Evolutionary conservation across 2,329 filamentous ascomycete genomes (phyloP).

Genomic region (Claviceps monticola): DNA sequence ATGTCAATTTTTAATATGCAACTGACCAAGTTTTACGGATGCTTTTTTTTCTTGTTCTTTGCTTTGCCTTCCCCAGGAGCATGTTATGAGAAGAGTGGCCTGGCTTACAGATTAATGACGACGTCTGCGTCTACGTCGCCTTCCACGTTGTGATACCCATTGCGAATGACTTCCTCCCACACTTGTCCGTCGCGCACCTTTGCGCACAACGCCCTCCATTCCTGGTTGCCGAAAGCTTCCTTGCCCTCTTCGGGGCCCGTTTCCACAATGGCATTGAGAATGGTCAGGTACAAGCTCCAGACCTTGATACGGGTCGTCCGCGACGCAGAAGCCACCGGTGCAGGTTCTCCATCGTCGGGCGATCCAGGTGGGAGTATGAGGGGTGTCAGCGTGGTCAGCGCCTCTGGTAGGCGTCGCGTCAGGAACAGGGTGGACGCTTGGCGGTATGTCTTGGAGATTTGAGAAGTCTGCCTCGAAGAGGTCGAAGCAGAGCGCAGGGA

Average conservation of each 20-base stretch:
- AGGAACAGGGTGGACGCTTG: slow-evolving; percentile 90
- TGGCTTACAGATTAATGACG: slow-evolving; percentile 66
- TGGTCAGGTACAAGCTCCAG: slow-evolving; percentile 92
- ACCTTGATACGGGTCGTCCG: slow-evolving; percentile 81
- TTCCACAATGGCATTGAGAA: slow-evolving; percentile 82
- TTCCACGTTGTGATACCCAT: slow-evolving; percentile 79
- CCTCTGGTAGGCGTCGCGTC: slow-evolving; percentile 83
- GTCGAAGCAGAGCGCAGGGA: slow-evolving; percentile 52
- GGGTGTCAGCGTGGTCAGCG: slow-evolving; percentile 70
- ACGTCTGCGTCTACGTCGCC: slow-evolving; percentile 90
- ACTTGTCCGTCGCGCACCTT: slow-evolving; percentile 80
- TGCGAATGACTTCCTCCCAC: slow-evolving; percentile 86
- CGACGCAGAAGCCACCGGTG: slow-evolving; percentile 68
- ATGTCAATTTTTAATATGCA: neutral
- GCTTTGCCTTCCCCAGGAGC: no score
- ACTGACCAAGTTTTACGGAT: neutral
- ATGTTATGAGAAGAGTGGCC: neutral
- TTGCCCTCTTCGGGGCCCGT: slow-evolving; percentile 84
- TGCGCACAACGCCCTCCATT: slow-evolving; percentile 69
- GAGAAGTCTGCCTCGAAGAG: slow-evolving; percentile 47
- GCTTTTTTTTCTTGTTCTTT: neutral
- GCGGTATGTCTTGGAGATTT: slow-evolving; percentile 84
- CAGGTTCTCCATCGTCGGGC: slow-evolving; percentile 38
- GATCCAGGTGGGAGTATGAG: slow-evolving; percentile 52
- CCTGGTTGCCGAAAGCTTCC: slow-evolving; percentile 67